Base-by-base conservation (phyloP, 306 rosid genomes). In the Prosopis cineraria region DNA sequence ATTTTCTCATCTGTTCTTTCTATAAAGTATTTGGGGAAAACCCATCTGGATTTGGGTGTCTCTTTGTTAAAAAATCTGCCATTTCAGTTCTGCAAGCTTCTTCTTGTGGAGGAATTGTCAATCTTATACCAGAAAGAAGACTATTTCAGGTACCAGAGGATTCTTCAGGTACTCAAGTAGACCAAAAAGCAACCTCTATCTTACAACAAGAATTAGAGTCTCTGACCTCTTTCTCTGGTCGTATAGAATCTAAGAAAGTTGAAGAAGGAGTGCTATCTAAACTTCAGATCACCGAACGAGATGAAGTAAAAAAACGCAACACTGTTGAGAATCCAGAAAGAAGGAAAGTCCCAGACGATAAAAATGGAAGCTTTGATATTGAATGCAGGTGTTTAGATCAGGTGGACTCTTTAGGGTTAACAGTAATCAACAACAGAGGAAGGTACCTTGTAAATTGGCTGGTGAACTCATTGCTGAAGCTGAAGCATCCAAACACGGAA, bases 1-100 rank as follows among this genome's bases (percentile, higher is more conserved):
- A 92, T 19, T 95, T 92, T 71, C 86, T 95, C 8, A 82, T 92
- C 44, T 92, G 91, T 58, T 95, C 98, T 10, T 95, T 93, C 84
- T 95, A 95, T 55, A 95, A 95, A 68, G 84, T 92, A 13, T 95
- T 84, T 60, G 98, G 98, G 4, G 95, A 91, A 72, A 95, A 91
- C 85, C 98, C 98, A 76, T 95, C 97, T 52, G 98, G 98, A 19
- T 91, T 92, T 85, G 98, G 98, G 16, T 95, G 98, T 81, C 85
- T 92, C 40, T 87, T 92, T 66, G 91, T 95, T 33, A 95, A 92
- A 78, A 95, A 92, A 84, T 83, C 97, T 27, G 83, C 80, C 30
- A 72, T 91, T 76, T 52, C 95, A 0, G 76, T 65, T 25, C 84
- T 95, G 68, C 93, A 92, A 77, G 68, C 79, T 8, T 85, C 90